Evolutionary conservation across 2,329 filamentous ascomycete genomes (phyloP).

Genomic region (Coniella vitis): DNA sequence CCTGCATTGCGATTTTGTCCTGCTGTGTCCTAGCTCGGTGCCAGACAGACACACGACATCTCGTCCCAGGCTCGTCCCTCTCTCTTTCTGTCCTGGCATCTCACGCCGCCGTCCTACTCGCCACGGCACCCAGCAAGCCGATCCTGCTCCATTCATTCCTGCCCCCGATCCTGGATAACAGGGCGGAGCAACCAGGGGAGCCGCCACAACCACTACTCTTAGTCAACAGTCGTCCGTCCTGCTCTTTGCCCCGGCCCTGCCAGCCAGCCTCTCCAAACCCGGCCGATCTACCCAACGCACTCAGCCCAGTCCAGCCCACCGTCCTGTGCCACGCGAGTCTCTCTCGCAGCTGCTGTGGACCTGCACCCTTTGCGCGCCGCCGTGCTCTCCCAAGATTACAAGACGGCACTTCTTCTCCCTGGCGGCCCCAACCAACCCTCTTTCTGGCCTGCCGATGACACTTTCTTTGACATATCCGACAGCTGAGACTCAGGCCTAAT

Average conservation of each 20-base stretch:
- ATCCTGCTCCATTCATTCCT: background rate
- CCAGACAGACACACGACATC: background rate
- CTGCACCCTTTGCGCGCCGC: background rate
- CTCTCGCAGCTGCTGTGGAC: slow-evolving; percentile 11
- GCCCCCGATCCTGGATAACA: background rate
- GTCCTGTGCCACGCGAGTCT: slow-evolving; percentile 10
- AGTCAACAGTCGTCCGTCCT: background rate
- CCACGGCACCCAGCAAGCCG: background rate
- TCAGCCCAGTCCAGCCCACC: slow-evolving; percentile 4
- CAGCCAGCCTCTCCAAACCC: background rate
- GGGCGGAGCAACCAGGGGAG: background rate
- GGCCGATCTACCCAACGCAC: background rate
- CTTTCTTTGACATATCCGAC: too few relatives aligned
- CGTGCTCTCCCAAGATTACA: slow-evolving; percentile 1
- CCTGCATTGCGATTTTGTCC: slow-evolving; percentile 1
- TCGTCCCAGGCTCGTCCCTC: background rate
- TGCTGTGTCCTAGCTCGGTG: background rate
- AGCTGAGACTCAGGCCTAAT: background rate
- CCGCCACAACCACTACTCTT: slow-evolving; percentile 1
- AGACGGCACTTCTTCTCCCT: background rate
- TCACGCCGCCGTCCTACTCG: background rate
- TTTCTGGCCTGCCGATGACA: too few relatives aligned
- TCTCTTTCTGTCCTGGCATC: too few relatives aligned
- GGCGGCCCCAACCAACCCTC: slow-evolving; percentile 3
- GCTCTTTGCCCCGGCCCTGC: background rate